Base-by-base conservation (phyloP, 2,329 filamentous ascomycete species). In the Botrytis cinerea region DNA sequence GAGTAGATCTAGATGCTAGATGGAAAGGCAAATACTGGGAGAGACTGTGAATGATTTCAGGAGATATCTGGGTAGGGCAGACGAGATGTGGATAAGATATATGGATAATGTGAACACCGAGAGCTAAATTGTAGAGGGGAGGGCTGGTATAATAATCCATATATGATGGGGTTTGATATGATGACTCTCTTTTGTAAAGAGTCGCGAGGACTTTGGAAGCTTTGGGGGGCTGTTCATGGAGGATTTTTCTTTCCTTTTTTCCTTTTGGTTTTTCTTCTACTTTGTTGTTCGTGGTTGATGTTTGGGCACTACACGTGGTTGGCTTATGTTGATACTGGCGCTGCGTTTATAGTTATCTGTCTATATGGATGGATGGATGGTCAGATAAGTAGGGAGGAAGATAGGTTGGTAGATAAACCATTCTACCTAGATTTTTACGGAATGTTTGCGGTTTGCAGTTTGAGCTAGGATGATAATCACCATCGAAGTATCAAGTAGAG, bases 11-110 rank as follows among this genome's bases (percentile, higher is more conserved):
- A 16, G 48, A n/a, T n/a, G 25, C 5, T 16, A n/a, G 48, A n/a
- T n/a, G 48, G 48, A 6, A 25, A 28, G 14, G 5, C 0, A 54
- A 2, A 54, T 28, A 0, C 16, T n/a, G 25, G 1, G 12, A n/a
- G 25, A n/a, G 12, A 25, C 5, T 12, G 5, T 16, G 6, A n/a
- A n/a, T n/a, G 48, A 2, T 1, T 25, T 2, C 0, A 16, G 7
- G n/a, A 5, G 6, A 28, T 48, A 48, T 10, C 22, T 25, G 8
- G 9, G 46, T 54, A 7, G 48, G 25, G 6, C 2, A 16, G 2
- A 25, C 14, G 48, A 54, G 25, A 16, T n/a, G 2, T 54, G 25
- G 10, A 0, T 8, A 22, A 25, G 4, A 12, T 7, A 28, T 2
- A 7, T 14, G 25, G 5, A 4, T 25, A 28, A 51, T 54, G 25